Evolutionary conservation across 768 basidiomycete species (phyloP), one percentile per base, ranked within the genome.

Genomic region (Baorangia bicolor): DNA sequence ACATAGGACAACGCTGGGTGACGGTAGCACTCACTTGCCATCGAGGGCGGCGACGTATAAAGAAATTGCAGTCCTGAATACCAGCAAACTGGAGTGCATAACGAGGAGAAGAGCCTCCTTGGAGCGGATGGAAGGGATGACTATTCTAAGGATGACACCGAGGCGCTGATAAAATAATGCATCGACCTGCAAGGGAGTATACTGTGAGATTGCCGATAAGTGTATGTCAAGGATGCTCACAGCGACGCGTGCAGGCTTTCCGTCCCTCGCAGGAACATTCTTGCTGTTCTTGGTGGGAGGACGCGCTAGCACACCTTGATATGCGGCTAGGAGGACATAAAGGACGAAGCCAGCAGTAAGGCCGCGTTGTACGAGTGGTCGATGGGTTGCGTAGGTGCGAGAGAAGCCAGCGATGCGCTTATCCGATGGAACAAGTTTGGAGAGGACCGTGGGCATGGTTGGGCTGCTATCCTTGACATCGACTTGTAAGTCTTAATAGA

Each of bases 11-110:
- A 39, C 16, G 47, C 30, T 38, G 51, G 39, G 30, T 30, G 31
- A 37, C 9, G 10, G 37, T 20, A 47, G 51, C 16, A 77, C 85
- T 61, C 64, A 92, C 90, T 84, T 88, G 71, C 96, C 96, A 67
- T 98, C 96, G 45, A 98, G 79, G 21, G 90, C 84, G 7, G 96
- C 96, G 45, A 99, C 94, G 66, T 97, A 98, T 18, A 99, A 76
- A 16, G 92, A 95, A 43, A 98, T 87, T 2, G 91, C 87, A 4
- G 96, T 98, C 62, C 96, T 77, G 60, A 92, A 88, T 14, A 98
- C 79, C 51, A 99, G 82, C 54, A 99, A 79, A 65, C 86, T 85
- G 14, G 94, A 92, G 73, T 98, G 95, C 80, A 92, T 88, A 42
- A 86, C 74, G 16, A 99, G 80, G 47, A 98, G 81, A 50, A 90